Percentiles rank a stretch among this genome's conserved stretches.
phyloP scores from a whole-genome alignment of 2,329 filamentous ascomycete genomes.

The Penicillium concentricum region DNA sequence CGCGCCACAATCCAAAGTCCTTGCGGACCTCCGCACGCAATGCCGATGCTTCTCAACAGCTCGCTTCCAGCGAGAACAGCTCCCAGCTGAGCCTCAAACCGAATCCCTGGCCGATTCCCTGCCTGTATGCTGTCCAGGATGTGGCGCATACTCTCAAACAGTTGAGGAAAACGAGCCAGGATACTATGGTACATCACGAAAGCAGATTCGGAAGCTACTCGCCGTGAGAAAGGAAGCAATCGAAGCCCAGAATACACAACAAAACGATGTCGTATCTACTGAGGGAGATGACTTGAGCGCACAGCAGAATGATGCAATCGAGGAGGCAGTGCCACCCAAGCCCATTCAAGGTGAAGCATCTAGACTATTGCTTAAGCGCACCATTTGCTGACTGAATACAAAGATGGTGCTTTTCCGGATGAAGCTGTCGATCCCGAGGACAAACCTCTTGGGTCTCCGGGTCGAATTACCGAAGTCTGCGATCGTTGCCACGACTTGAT shows the following conservation, averaged over 20 bases:
- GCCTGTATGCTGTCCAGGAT: constrained; percentile 60
- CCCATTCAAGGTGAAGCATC: constrained; percentile 15
- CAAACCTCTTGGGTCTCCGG: constrained; percentile 18
- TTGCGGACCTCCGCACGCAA: constrained; percentile 6
- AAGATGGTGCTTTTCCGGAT: constrained; percentile 24
- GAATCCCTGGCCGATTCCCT: constrained; percentile 32
- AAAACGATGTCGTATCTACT: constrained; percentile 18
- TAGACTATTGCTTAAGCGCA: background rate
- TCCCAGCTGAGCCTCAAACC: constrained; percentile 9
- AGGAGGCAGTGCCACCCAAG: constrained; percentile 7
- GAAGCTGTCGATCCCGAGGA: constrained; percentile 20
- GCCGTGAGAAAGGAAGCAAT: constrained; percentile 18
- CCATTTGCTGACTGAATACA: constrained; percentile 4
- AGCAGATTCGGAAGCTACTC: constrained; percentile 45
- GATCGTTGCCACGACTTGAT: constrained; percentile 81
- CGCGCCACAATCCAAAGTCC: background rate
- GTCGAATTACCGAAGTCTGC: constrained; percentile 55
- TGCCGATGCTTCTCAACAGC: constrained; percentile 23
- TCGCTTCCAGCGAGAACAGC: constrained; percentile 4
- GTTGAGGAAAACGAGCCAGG: constrained; percentile 56
- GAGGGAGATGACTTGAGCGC: constrained; percentile 1
- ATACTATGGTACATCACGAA: constrained; percentile 55
- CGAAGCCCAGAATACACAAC: constrained; percentile 6
- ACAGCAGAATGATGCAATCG: background rate
- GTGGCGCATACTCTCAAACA: constrained; percentile 60